Evolutionary conservation across 306 rosid genomes (phyloP).

Genomic region (Begonia masoniana): DNA sequence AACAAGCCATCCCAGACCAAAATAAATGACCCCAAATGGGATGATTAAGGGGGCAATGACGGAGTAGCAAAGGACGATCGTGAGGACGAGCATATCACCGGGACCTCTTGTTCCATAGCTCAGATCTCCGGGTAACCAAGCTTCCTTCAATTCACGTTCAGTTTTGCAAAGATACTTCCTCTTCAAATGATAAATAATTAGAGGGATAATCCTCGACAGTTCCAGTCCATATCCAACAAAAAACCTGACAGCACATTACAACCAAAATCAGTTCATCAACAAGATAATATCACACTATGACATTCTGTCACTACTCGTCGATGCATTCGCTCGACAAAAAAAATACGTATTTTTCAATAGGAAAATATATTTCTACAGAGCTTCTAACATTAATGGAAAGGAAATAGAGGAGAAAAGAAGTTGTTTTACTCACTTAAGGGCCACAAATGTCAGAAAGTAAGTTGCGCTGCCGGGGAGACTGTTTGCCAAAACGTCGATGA

Average conservation of each 20-base stretch:
- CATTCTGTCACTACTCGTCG: too few relatives aligned
- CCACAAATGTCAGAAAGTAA: conserved; percentile 81
- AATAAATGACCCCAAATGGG: conserved; percentile 74
- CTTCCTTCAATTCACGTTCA: conserved; percentile 70
- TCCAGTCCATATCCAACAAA: conserved; percentile 93
- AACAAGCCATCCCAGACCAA: conserved; percentile 85
- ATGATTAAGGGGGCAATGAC: conserved; percentile 71
- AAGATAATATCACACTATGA: not conserved
- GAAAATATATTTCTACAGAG: too few relatives aligned
- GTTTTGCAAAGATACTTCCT: conserved; percentile 77
- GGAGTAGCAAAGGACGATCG: conserved; percentile 76
- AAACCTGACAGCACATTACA: conserved; percentile 35
- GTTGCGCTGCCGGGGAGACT: conserved; percentile 76
- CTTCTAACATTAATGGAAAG: not conserved
- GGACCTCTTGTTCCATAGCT: conserved; percentile 74
- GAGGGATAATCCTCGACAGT: conserved; percentile 74
- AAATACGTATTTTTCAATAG: too few relatives aligned
- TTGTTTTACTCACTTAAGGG: conserved; percentile 62
- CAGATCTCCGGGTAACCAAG: conserved; percentile 88
- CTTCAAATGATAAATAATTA: conserved; percentile 79
- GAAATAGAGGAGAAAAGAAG: conserved; percentile 3
- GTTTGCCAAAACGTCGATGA: conserved; percentile 31
- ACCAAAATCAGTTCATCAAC: conserved; percentile 7
- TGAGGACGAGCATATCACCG: conserved; percentile 63
- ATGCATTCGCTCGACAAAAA: too few relatives aligned